Base-by-base conservation (phyloP, 257 asterid genomes). In the Schizonepeta tenuifolia region DNA sequence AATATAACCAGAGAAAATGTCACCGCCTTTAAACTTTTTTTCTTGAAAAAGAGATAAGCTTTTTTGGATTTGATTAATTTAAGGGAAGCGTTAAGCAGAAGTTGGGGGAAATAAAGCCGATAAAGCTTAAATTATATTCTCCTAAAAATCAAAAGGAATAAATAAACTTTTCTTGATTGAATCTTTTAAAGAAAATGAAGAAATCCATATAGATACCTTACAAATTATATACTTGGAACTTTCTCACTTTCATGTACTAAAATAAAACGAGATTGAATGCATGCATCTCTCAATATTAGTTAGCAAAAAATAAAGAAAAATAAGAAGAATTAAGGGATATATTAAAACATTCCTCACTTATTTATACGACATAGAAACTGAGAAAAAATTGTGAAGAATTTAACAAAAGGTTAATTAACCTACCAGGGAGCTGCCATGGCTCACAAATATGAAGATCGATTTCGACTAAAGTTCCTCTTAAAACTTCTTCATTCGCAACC, bases 361-460 rank as follows among this genome's bases (percentile, higher is more conserved):
- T 31, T 31, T 31, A 4, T 31, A 4, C 5, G 36, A 31, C 36
- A 31, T 28, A 28, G 5, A 31, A 31, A 31, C 7, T 31, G 36
- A 5, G 7, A 31, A 31, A 31, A 31, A 31, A 31, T 2, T 31
- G 0, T 31, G 6, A 0, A 47, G 1, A 6, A 17, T n/a, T 6
- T 0, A 4, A 7, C 0, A 4, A 0, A 14, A 17, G 9, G 13
- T 6, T 36, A n/a, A 35, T 6, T 36, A n/a, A 44, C 58, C 1
- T 84, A 90, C 98, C 96, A 3, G 97, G 98, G 36, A 93, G 97
- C 49, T 93, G 96, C 98, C 98, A 93, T 65, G 98, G 98, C 84
- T 93, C 98, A 62, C 96, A 89, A 7, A 84, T 80, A 74, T 92
- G 97, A 13, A 92, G 96, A 72, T 92, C 97, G 7, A 92, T 83